Percentiles rank a stretch among this genome's conserved stretches.
phyloP scores from a whole-genome alignment of 768 basidiomycete genomes.

The Chalciporus pseudorubinellus region DNA sequence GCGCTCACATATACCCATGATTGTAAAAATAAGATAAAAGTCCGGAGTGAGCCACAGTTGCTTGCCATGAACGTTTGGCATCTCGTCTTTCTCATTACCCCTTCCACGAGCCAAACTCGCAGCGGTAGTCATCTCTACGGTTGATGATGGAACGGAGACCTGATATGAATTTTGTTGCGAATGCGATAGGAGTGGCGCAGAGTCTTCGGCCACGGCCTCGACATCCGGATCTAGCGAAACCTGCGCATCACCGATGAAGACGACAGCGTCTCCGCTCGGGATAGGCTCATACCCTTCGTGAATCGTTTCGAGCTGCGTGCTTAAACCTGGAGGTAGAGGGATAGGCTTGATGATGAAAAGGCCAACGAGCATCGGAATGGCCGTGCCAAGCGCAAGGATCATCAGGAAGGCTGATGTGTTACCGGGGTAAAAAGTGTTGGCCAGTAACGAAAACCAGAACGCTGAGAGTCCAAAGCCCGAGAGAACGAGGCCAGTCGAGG shows the following conservation, averaged over 20 bases:
- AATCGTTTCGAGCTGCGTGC: neutral
- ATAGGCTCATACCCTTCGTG: conserved; percentile 21
- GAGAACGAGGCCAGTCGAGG: conserved; percentile 72
- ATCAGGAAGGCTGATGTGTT: conserved; percentile 77
- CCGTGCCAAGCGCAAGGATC: conserved; percentile 73
- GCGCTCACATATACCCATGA: conserved; percentile 55
- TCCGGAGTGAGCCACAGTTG: conserved; percentile 50
- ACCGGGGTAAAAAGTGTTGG: conserved; percentile 69
- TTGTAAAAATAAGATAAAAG: conserved; percentile 61
- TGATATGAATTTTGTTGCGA: conserved; percentile 20
- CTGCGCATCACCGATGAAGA: conserved; percentile 26
- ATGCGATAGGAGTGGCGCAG: conserved; percentile 23
- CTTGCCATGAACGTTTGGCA: conserved; percentile 54
- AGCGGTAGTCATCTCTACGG: conserved; percentile 28
- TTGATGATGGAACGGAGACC: conserved; percentile 15
- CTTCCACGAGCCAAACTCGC: neutral
- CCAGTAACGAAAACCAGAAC: conserved; percentile 81
- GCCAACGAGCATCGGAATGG: conserved; percentile 77
- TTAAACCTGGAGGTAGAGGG: conserved; percentile 45
- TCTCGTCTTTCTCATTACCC: conserved; percentile 15
- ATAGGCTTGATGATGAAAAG: conserved; percentile 70
- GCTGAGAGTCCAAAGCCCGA: conserved; percentile 91
- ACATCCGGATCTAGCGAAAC: conserved; percentile 6
- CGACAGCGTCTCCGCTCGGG: conserved; percentile 13
- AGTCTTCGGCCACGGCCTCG: conserved; percentile 17